Base-by-base conservation (phyloP, 2,329 filamentous ascomycete genomes). In the Paecilomyces formosus region DNA sequence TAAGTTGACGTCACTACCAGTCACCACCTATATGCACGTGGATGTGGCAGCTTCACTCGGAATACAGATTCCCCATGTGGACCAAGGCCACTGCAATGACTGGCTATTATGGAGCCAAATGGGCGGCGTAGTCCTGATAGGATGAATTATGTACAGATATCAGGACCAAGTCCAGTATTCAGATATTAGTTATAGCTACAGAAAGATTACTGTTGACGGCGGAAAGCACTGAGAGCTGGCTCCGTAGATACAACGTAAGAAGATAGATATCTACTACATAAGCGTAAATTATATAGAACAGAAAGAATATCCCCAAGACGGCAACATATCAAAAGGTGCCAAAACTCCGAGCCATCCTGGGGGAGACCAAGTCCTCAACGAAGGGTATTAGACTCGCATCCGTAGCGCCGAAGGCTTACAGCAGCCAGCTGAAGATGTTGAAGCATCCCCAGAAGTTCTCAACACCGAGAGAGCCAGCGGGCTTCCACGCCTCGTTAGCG, bases 401-500 rank as follows among this genome's bases (percentile, higher is more conserved):
- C 9, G 24, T 35, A 56, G 26, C 12, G 22, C 24, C 11, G 39
- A 22, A 55, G 15, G 22, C 39, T 39, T 28, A 50, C 33, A 35
- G 15, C 24, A 35, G 15, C 39, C 6, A 3, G 39, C 33, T 33
- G 72, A 84, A 84, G 70, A 81, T 76, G 59, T 77, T 69, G 59
- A 78, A 76, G 72, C 84, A 86, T 63, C 92, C 90, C 84, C 90
- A 97, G 81, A 82, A 81, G 78, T 87, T 85, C 86, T 97, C 92
- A 68, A 92, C 90, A 61, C 77, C 77, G 76, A 86, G 90, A 33
- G 76, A 73, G 65, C 88, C 88, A 30, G 83, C 76, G 49, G 77
- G 68, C 86, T 97, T 97, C 92, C 92, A 97, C 65, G 75, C 63
- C 74, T 97, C 92, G 69, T 95, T 80, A 68, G 83, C 80, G 78